A percentile compares a stretch with the other conserved stretches of the same genome.
Conservation (phyloP, 2,329 filamentous ascomycete species). For the Aspergillus uvarum region DNA sequence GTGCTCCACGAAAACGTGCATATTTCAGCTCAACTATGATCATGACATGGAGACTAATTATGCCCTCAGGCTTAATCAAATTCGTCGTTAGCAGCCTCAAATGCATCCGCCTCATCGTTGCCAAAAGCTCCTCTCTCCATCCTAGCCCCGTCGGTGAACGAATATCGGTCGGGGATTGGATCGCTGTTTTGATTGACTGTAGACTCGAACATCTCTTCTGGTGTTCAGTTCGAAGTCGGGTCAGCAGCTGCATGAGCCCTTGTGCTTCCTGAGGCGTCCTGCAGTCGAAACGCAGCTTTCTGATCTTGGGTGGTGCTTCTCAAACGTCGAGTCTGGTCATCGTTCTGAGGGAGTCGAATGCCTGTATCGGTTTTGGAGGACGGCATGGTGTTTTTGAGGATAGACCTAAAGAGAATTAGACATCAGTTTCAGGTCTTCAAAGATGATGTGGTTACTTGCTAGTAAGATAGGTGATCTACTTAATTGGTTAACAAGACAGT, state of each 20-base stretch:
- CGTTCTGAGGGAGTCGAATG: neutral
- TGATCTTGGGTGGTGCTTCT: neutral
- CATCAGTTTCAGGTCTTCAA: neutral
- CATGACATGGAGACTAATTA: neutral
- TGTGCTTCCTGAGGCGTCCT: neutral
- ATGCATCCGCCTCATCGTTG: neutral
- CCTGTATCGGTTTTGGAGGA: neutral
- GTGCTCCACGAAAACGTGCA: neutral
- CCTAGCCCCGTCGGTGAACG: neutral
- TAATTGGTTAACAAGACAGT: too few relatives aligned
- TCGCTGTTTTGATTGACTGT: neutral
- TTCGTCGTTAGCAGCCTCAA: neutral
- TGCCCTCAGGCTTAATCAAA: neutral
- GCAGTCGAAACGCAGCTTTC: neutral
- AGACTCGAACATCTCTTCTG: neutral
- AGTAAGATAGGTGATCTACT: too few relatives aligned
- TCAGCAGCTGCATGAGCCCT: neutral
- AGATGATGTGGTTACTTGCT: neutral
- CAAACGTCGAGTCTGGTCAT: neutral
- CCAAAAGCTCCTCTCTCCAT: neutral
- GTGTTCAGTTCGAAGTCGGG: neutral
- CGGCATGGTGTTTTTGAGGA: neutral
- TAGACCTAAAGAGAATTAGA: neutral
- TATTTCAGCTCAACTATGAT: neutral
- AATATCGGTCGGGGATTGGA: neutral